Base-by-base conservation (phyloP, 1,284 basidiomycete species). In the Ganoderma meredithae region DNA sequence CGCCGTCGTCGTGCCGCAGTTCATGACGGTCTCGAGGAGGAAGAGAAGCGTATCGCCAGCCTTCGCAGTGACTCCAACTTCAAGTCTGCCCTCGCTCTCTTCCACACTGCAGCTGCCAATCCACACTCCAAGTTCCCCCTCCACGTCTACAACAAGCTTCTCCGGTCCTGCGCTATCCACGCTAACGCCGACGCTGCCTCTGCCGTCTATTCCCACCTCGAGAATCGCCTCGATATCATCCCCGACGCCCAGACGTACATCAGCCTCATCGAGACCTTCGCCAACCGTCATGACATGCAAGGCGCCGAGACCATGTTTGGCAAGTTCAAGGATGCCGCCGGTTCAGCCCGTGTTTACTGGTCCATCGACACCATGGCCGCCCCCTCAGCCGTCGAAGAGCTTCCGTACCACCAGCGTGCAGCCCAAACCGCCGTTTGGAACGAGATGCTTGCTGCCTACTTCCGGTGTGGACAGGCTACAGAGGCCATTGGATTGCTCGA, bases 381-480 rank as follows among this genome's bases (percentile, higher is more conserved):
- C 25, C 52, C 67, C 8, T 36, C 64, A 6, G 31, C 60, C 6
- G 13, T 59, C 1, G 43, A 56, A 15, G n/a, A 61, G 1, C 27
- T 40, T 7, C 36, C 22, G 15, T 60, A 69, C 39, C 36, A 36
- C 5, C 43, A 66, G 52, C 78, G 77, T 15, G 74, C 65, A 0
- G 74, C 77, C 2, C 83, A 85, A 64, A 80, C 89, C 39, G 74
- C 81, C 43, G 83, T 94, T 1, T 96, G 89, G 89, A 90, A 90
- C 70, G 81, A 85, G 70, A 93, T 96, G 88, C 87, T 97, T 64
- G 83, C 87, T 56, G 87, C 89, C 0, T 91, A 94, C 80, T 93
- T 97, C 82, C 83, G 82, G 22, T 86, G 84, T 41, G 89, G 89
- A 5, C 83, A 90, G 67, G 83, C 90, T 0, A 86, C 87, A 3